These are phyloP conservation scores for Gymnopilus junonius DNA, from an alignment of 768 basidiomycete genomes.

Conservation along the genomic window DNA sequence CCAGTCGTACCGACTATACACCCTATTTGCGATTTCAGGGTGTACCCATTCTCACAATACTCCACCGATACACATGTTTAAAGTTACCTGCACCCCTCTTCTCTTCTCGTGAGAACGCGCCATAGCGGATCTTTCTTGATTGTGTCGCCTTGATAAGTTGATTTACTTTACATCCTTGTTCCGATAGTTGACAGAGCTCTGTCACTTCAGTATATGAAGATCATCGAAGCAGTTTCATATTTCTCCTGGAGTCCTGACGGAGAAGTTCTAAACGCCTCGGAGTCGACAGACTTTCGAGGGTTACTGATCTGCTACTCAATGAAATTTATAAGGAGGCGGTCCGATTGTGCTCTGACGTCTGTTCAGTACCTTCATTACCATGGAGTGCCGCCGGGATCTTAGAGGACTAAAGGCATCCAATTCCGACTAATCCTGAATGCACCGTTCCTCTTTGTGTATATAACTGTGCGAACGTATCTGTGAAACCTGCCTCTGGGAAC, in stretches of 20 bases:
- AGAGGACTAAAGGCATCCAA: neutral
- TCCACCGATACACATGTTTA: neutral
- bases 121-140: neutral
- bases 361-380: neutral
- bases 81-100: neutral
- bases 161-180: neutral
- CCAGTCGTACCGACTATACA: neutral
- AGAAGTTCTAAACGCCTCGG: neutral
- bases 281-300: neutral
- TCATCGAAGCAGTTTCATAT: neutral
- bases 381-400: conserved; percentile 16
- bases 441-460: neutral
- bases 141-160: neutral
- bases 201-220: neutral
- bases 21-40: neutral
- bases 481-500: neutral
- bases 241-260: neutral
- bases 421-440: neutral
- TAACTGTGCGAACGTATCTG: neutral
- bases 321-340: neutral
- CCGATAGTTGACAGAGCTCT: neutral
- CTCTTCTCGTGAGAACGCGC: neutral
- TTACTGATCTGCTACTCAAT: neutral
- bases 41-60: neutral
- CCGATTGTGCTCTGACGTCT: conserved; percentile 1